These are phyloP conservation scores for Trichothecium sympodiale DNA, from an alignment of 2,329 filamentous ascomycete species.

Conservation along the genomic window DNA sequence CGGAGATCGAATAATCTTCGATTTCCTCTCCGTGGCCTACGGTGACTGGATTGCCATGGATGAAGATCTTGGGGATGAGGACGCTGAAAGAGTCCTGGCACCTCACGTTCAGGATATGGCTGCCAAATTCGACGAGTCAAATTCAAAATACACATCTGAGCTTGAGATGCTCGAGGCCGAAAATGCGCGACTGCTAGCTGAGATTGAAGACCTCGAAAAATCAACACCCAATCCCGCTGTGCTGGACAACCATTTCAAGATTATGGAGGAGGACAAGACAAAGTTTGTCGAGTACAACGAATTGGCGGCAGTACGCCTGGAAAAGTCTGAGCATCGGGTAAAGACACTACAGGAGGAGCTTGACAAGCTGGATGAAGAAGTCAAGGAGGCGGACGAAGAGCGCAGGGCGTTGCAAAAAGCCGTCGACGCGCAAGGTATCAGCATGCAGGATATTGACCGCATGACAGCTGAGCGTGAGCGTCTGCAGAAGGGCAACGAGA, in stretches of 20 bases:
- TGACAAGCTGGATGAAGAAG: constrained; percentile 62
- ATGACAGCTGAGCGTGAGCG: constrained; percentile 95
- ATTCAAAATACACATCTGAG: constrained; percentile 75
- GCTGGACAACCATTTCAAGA: constrained; percentile 80
- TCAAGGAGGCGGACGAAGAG: constrained; percentile 74
- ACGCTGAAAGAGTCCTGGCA: constrained; percentile 64
- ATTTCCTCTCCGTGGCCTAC: constrained; percentile 84
- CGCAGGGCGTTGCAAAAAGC: constrained; percentile 67
- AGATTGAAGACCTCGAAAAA: constrained; percentile 84
- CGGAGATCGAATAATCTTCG: constrained; percentile 87
- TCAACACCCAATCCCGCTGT: constrained; percentile 73
- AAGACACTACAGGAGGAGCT: constrained; percentile 79
- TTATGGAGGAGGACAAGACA: constrained; percentile 84
- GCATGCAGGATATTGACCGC: constrained; percentile 96
- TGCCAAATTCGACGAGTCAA: constrained; percentile 71
- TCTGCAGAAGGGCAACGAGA: constrained; percentile 78
- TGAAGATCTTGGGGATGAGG: constrained; percentile 78
- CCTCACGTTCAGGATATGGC: constrained; percentile 87
- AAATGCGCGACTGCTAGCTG: constrained; percentile 66
- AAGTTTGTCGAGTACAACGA: constrained; percentile 96
- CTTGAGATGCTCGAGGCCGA: constrained; percentile 79
- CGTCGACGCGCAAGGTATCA: constrained; percentile 88
- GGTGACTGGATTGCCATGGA: constrained; percentile 89
- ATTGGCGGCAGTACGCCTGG: constrained; percentile 69
- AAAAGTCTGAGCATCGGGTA: constrained; percentile 77